A percentile compares a stretch with the other conserved stretches of the same genome.
Conservation (phyloP, 768 basidiomycete species). For the Tylopilus sp. region DNA sequence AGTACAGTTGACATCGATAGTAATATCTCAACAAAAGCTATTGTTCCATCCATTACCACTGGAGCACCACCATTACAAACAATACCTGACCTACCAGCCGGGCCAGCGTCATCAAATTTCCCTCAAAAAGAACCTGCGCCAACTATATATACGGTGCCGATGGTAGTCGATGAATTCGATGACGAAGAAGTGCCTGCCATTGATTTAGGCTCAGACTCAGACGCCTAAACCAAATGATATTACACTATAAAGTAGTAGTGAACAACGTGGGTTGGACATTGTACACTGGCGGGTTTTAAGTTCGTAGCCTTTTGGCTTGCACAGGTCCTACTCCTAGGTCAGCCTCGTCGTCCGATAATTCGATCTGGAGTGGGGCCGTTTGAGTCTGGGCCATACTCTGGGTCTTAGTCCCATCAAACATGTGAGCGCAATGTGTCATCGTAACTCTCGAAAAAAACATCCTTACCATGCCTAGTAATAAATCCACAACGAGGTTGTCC, state of each 20-base stretch:
- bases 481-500: constrained; percentile 47
- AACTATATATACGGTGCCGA: constrained; percentile 1
- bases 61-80: not conserved
- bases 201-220: constrained; percentile 78
- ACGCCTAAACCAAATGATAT: constrained; percentile 27
- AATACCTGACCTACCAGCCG: not conserved
- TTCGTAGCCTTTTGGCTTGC: constrained; percentile 16
- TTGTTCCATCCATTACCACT: not conserved
- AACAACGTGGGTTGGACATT: not conserved
- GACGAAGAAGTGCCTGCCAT: constrained; percentile 78
- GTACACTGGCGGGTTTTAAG: not conserved
- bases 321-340: constrained; percentile 1
- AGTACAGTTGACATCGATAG: not conserved
- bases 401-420: constrained; percentile 6
- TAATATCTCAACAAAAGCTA: not conserved
- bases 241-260: not conserved
- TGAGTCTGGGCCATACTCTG: constrained; percentile 24
- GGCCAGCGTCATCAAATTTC: not conserved
- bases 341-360: constrained; percentile 38
- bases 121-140: constrained; percentile 6
- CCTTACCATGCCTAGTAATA: constrained; percentile 53
- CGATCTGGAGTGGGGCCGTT: constrained; percentile 2
- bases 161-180: constrained; percentile 44
- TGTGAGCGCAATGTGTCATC: not conserved
- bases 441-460: not conserved